phyloP scores from a whole-genome alignment of 2,329 filamentous ascomycete species.

The Fusarium marasasianum region DNA sequence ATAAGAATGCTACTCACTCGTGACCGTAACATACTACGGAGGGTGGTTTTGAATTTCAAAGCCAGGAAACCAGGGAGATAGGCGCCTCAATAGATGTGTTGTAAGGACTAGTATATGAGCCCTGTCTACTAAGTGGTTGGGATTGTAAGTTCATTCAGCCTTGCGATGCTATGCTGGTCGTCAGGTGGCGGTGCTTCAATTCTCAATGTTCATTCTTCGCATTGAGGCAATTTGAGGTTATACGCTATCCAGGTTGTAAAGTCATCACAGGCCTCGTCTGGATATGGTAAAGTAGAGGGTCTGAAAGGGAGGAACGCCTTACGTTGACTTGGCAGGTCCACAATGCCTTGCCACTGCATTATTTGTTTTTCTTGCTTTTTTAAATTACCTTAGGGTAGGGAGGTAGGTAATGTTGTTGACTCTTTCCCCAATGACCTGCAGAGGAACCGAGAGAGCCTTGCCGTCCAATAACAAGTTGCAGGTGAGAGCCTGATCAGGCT shows the following conservation, averaged over 20 bases:
- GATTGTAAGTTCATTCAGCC: constrained; percentile 15
- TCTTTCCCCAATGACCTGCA: not conserved
- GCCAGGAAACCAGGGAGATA: not conserved
- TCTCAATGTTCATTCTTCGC: constrained; percentile 19
- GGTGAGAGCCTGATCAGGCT: not conserved
- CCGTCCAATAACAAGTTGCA: not conserved
- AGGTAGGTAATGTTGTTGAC: not conserved
- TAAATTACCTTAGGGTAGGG: too few species aligned
- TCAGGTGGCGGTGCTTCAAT: constrained; percentile 18
- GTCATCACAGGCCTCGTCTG: accelerated
- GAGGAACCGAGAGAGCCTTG: not conserved
- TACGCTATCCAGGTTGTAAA: not conserved
- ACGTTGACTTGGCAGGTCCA: not conserved
- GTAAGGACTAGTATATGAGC: not conserved
- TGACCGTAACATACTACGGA: not conserved
- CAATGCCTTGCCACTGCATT: not conserved
- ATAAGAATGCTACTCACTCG: not conserved
- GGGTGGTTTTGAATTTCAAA: not conserved
- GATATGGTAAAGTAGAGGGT: too few species aligned
- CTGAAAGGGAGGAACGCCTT: not conserved
- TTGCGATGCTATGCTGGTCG: constrained; percentile 14
- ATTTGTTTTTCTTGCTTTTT: not conserved
- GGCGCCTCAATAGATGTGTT: not conserved
- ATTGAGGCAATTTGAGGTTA: constrained; percentile 2
- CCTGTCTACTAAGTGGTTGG: not conserved